Evolutionary conservation across 257 asterid species (phyloP), one percentile per base, ranked within the genome.

Genomic region (Solanum phureja): DNA sequence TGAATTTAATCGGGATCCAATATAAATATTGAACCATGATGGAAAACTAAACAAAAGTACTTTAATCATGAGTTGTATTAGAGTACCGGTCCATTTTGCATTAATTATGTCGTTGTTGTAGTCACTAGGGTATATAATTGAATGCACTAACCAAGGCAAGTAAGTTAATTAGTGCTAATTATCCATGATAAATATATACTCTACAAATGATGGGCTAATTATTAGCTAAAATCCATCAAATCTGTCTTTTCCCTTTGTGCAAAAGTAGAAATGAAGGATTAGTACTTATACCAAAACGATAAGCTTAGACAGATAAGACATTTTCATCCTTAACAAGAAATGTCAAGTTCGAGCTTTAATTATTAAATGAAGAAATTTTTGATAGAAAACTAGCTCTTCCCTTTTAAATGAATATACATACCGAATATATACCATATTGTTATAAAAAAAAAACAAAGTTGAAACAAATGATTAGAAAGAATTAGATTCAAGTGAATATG

Each of bases 331-430:
- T 13, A 8, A 77, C 0, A 3, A 77, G 5, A 40, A 0, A 13
- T 13, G 0, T 40, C 0, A 4, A n/a, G 3, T 38, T 23, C n/a
- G 12, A 23, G 0, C 5, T 11, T 2, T 34, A 4, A 23, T 9
- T 4, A 62, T 23, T 62, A 14, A 75, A 11, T 38, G 0, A 11
- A 75, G 4, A 11, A 75, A 74, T 4, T 37, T 40, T 0, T 2
- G 1, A n/a, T 38, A 75, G 0, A 0, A 21, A 23, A 73, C 29
- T 18, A 73, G 11, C 5, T 0, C 11, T 11, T 72, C 10, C 10
- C 21, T 11, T 75, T 56, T 19, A 72, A 35, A 37, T 7, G 21
- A 16, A 24, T 8, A 75, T 7, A n/a, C 18, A 0, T 71, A 71
- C 5, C 35, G 0, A 29, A 9, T 4, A 34, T 23, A 75, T 5